phyloP scores from a whole-genome alignment of 2,329 filamentous ascomycete species.

The Basipetospora sp. region DNA sequence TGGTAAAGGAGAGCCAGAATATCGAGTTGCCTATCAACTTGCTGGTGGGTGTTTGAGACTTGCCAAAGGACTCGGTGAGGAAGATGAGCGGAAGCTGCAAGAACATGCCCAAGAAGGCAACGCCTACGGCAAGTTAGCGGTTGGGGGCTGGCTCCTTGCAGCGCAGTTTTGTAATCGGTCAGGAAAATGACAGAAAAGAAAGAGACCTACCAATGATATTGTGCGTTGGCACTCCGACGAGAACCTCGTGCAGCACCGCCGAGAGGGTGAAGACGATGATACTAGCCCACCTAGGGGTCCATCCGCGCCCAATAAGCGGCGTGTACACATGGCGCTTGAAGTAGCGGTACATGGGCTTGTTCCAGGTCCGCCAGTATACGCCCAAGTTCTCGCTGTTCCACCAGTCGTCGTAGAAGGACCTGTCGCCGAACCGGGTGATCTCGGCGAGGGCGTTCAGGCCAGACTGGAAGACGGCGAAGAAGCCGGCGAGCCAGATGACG shows the following conservation, averaged over 20 bases:
- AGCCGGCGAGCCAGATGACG: constrained; percentile 92
- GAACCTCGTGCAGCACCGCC: constrained; percentile 75
- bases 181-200: no score
- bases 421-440: constrained; percentile 75
- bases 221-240: constrained; percentile 88
- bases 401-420: constrained; percentile 94
- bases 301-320: constrained; percentile 72
- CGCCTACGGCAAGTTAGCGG: no score
- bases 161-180: no score
- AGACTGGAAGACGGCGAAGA: constrained; percentile 92
- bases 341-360: constrained; percentile 91
- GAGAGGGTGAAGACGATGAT: constrained; percentile 77
- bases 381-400: constrained; percentile 86
- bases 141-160: no score
- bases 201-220: constrained; percentile 60
- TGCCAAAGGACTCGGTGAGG: constrained; percentile 65
- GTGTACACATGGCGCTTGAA: constrained; percentile 91
- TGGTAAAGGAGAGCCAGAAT: constrained; percentile 92
- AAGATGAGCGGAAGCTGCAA: constrained; percentile 78
- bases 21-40: constrained; percentile 79
- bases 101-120: constrained; percentile 90
- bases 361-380: constrained; percentile 91
- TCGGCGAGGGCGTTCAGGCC: constrained; percentile 84
- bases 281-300: constrained; percentile 55
- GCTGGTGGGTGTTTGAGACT: constrained; percentile 58